Conservation (phyloP, 2,329 filamentous ascomycete species). For the Ophiocordyceps camponoti-rufipedis region DNA sequence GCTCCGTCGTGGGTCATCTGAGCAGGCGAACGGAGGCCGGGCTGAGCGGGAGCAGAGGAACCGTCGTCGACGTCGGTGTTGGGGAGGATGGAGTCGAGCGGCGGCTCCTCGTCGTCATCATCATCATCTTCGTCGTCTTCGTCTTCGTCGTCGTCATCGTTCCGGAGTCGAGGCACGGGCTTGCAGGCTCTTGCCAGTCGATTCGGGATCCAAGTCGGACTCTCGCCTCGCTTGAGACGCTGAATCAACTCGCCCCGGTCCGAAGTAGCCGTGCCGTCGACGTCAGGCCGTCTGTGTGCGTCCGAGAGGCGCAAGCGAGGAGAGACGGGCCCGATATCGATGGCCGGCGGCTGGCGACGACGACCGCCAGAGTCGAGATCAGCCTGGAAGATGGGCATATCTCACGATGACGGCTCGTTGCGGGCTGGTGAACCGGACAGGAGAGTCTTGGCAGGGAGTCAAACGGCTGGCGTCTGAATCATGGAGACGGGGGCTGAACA, state of each 20-base stretch:
- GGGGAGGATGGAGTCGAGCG: conserved; percentile 22
- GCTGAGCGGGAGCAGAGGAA: conserved; percentile 10
- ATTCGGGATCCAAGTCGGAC: conserved; percentile 45
- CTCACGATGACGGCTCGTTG: background rate
- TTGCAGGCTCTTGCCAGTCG: too few relatives aligned
- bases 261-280: conserved; percentile 18
- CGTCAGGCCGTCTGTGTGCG: conserved; percentile 11
- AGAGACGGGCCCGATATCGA: conserved; percentile 4
- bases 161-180: too few relatives aligned
- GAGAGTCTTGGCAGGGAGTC: background rate
- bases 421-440: too few relatives aligned
- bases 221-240: conserved; percentile 62
- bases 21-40: conserved; percentile 12
- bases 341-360: background rate
- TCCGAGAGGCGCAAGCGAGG: conserved; percentile 34
- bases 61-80: conserved; percentile 6
- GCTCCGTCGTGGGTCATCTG: conserved; percentile 33
- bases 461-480: background rate
- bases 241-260: conserved; percentile 69
- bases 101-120: background rate
- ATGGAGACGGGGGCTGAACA: background rate
- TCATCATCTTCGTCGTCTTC: too few relatives aligned
- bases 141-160: background rate
- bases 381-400: conserved; percentile 42
- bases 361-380: conserved; percentile 20